Evolutionary conservation across 2,329 filamentous ascomycete genomes (phyloP).

Genomic region (Blastomyces emzantsi): DNA sequence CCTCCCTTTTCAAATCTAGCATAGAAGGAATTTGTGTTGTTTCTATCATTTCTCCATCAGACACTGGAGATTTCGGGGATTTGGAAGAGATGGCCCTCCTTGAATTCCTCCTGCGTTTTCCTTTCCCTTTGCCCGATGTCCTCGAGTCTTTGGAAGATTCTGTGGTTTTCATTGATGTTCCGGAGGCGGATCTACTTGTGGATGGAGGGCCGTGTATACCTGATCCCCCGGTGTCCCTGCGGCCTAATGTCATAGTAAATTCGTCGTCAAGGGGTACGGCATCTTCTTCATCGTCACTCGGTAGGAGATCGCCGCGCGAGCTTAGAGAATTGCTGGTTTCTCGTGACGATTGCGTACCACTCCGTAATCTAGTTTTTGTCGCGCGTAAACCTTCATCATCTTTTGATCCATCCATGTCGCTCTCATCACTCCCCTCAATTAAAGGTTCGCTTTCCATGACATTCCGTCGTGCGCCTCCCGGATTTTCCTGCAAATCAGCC

Average conservation of each 20-base stretch:
- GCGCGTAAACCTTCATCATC: conserved; percentile 9
- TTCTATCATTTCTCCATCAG: conserved; percentile 24
- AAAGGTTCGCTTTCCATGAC: conserved; percentile 55
- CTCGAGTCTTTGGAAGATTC: conserved; percentile 39
- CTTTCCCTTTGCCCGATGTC: conserved; percentile 25
- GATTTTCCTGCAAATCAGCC: conserved; percentile 82
- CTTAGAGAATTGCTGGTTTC: conserved; percentile 78
- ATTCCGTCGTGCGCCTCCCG: conserved; percentile 44
- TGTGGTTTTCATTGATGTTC: conserved; percentile 41
- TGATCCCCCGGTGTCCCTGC: conserved; percentile 48
- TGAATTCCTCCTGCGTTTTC: conserved; percentile 24
- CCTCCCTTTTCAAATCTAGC: conserved; percentile 49
- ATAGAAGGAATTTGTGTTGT: conserved; percentile 40
- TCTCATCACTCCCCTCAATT: conserved; percentile 52
- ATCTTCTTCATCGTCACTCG: conserved; percentile 87
- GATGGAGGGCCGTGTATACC: conserved; percentile 56
- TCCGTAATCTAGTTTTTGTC: conserved; percentile 45
- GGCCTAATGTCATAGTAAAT: conserved; percentile 73
- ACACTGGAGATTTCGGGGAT: conserved; percentile 20
- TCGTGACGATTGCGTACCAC: conserved; percentile 68
- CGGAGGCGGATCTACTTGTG: conserved; percentile 31
- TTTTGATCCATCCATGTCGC: conserved; percentile 24
- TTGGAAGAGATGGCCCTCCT: conserved; percentile 22
- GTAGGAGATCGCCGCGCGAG: conserved; percentile 82
- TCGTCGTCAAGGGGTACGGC: conserved; percentile 89